phyloP scores from a whole-genome alignment of 2,329 filamentous ascomycete species.

The Magnaporthiopsis incrustans region DNA sequence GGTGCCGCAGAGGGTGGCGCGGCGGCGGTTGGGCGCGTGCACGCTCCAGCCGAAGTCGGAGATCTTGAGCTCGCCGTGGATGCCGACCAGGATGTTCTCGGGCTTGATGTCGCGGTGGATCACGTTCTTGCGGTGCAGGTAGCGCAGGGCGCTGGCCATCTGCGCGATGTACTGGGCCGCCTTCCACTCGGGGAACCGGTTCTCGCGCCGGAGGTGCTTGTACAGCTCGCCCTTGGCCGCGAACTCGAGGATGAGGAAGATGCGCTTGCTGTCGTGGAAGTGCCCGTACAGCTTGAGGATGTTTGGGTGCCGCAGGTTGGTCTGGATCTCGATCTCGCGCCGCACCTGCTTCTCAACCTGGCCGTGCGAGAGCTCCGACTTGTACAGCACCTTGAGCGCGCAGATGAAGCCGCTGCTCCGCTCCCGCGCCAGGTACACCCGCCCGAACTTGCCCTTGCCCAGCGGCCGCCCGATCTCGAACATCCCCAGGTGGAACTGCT shows the following conservation, averaged over 20 bases:
- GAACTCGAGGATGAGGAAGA: slow-evolving; percentile 83
- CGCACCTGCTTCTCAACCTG: slow-evolving; percentile 78
- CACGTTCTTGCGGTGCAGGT: slow-evolving; percentile 92
- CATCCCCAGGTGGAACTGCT: slow-evolving; percentile 81
- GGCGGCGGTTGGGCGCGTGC: slow-evolving; percentile 87
- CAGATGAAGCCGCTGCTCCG: slow-evolving; percentile 74
- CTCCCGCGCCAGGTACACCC: slow-evolving; percentile 79
- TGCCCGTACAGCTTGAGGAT: slow-evolving; percentile 78
- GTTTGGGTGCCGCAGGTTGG: slow-evolving; percentile 78
- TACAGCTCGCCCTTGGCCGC: slow-evolving; percentile 81
- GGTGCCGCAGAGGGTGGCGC: slow-evolving; percentile 94
- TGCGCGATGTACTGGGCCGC: slow-evolving; percentile 82
- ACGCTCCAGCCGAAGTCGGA: slow-evolving; percentile 98
- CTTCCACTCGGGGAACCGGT: slow-evolving; percentile 77
- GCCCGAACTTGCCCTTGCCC: slow-evolving; percentile 81
- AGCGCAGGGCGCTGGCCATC: slow-evolving; percentile 83
- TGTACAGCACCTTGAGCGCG: slow-evolving; percentile 80
- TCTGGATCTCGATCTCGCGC: slow-evolving; percentile 84
- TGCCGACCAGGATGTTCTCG: slow-evolving; percentile 91
- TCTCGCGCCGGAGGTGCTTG: slow-evolving; percentile 74
- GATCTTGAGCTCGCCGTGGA: slow-evolving; percentile 97
- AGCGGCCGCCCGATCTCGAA: slow-evolving; percentile 85
- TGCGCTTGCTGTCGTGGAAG: slow-evolving; percentile 82
- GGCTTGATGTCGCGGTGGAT: slow-evolving; percentile 98
- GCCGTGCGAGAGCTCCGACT: slow-evolving; percentile 71